These are phyloP conservation scores for Apiosordaria backusii DNA, from an alignment of 495 filamentous ascomycete species.

Conservation along the genomic window DNA sequence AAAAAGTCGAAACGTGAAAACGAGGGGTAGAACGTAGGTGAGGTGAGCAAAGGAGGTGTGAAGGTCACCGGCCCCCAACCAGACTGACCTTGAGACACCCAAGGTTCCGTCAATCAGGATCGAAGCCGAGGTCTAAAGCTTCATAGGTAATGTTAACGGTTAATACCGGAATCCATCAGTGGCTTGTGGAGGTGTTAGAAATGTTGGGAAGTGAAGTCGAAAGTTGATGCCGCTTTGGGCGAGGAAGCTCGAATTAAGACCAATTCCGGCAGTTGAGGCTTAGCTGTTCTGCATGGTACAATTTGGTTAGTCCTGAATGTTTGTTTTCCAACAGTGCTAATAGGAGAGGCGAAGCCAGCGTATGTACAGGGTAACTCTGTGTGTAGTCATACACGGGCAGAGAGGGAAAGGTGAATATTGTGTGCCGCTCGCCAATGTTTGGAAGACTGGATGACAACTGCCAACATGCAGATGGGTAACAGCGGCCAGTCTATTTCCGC, in stretches of 20 bases:
- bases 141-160: neutral
- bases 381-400: neutral
- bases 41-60: neutral
- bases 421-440: slow-evolving; percentile 1
- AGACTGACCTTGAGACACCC: neutral
- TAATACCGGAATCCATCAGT: neutral
- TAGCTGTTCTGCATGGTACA: neutral
- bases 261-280: neutral
- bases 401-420: neutral
- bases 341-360: neutral
- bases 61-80: slow-evolving; percentile 1
- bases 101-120: neutral
- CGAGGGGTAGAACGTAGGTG: slow-evolving; percentile 4
- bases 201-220: neutral
- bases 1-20: slow-evolving; percentile 10
- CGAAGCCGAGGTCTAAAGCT: neutral
- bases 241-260: neutral
- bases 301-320: no score
- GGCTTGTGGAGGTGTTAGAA: neutral
- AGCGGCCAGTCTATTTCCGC: neutral
- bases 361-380: neutral
- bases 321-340: neutral
- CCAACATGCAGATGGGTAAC: neutral
- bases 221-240: neutral
- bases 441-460: neutral